Conservation (phyloP, 768 basidiomycete species). For the Lenzites betulinus region DNA sequence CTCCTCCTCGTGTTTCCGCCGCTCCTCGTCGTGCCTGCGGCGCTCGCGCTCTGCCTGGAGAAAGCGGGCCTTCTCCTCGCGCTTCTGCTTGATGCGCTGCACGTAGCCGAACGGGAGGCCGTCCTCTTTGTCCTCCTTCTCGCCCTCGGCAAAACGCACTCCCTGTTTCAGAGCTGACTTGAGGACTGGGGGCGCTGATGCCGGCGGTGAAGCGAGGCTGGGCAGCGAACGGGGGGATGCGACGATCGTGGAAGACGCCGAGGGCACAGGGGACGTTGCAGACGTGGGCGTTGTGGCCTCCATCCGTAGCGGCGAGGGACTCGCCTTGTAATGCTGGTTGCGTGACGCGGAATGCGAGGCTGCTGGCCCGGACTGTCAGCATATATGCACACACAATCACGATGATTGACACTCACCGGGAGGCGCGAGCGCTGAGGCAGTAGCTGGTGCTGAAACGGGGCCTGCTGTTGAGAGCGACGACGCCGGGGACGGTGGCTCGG, state of each 20-base stretch:
- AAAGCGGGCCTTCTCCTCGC: constrained; percentile 71
- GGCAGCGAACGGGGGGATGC: neutral
- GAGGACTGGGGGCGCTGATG: constrained; percentile 7
- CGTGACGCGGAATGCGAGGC: constrained; percentile 23
- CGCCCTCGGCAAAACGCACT: constrained; percentile 16
- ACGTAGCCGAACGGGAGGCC: constrained; percentile 67
- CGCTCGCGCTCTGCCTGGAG: constrained; percentile 49
- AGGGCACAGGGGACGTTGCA: neutral
- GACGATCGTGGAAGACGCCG: neutral
- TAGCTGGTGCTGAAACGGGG: neutral
- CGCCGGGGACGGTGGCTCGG: constrained; percentile 3
- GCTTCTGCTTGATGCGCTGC: constrained; percentile 70
- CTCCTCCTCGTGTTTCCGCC: constrained; percentile 46
- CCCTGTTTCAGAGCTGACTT: constrained; percentile 21
- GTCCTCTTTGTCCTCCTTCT: constrained; percentile 38
- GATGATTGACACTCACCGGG: constrained; percentile 3
- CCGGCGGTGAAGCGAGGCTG: constrained; percentile 4
- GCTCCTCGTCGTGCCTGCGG: constrained; percentile 43
- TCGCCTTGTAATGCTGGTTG: constrained; percentile 27
- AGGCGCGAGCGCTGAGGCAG: neutral
- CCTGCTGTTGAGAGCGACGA: constrained; percentile 15
- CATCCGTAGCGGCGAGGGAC: constrained; percentile 34
- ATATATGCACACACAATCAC: neutral
- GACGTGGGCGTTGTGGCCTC: constrained; percentile 20
- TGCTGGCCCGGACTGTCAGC: constrained; percentile 4